Evolutionary conservation across 1,284 basidiomycete species (phyloP), one percentile per base, ranked within the genome.

Genomic region (Veloporphyrellus conicus): DNA sequence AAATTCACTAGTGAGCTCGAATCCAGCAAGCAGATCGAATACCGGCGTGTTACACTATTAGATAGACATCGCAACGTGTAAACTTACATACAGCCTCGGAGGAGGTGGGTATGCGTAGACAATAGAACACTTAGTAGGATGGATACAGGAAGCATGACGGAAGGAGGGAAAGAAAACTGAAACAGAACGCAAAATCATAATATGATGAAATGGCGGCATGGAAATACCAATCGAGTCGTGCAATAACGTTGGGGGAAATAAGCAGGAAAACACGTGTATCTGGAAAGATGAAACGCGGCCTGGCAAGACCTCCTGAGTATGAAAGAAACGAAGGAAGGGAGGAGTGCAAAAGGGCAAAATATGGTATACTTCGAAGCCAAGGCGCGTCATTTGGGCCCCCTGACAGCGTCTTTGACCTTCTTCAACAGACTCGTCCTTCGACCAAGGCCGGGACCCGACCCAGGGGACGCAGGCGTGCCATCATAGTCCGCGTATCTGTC

Each of bases 351-450:
- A 44, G 44, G 29, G 20, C 43, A 44, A 43, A 44, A 22, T 32
- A 18, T 48, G 47, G 46, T 45, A 49, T 49, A 45, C 28, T 47
- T 32, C 43, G 47, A 23, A 37, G 22, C 3, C 11, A 33, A 37
- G 29, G n/a, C 16, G 37, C 43, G 33, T 67, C 66, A 76, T 58
- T 73, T 75, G 39, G 71, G 67, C 11, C 79, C 80, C 50, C 81
- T 78, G 48, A 88, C 84, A 10, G 75, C 85, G 29, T 78, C 75
- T 55, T 82, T 83, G 45, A 90, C 78, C 64, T 82, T 89, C 77
- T 83, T 85, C 72, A 90, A 74, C 46, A 90, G 68, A 61, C 86
- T 89, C 3, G 83, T 76, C 76, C 82, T 90, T 59, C 87, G 73
- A 38, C 79, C 82, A 4, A 89, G 71, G 19, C 73, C 77, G 16